Evolutionary conservation across 305 asterid species (phyloP).

Genomic region (Withania somnifera): DNA sequence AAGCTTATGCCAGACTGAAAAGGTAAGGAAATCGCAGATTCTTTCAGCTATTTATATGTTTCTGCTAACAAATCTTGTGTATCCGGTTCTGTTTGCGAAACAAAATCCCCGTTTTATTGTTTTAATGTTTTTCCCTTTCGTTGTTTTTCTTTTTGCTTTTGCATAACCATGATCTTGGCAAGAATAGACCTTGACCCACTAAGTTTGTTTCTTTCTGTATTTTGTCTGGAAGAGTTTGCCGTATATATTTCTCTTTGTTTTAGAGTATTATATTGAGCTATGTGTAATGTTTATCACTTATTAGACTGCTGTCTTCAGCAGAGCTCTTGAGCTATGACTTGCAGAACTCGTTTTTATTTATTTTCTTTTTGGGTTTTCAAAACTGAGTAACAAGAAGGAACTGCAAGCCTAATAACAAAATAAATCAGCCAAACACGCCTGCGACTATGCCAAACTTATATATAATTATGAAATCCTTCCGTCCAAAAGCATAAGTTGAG

Average conservation of each 20-base stretch:
- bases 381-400: neutral
- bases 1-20: slow-evolving; percentile 74
- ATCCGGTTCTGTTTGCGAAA: no score
- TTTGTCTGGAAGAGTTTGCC: no score
- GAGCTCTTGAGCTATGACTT: neutral
- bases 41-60: neutral
- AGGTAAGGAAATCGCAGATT: slow-evolving; percentile 25
- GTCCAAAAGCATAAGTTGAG: neutral
- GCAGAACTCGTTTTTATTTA: neutral
- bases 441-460: neutral
- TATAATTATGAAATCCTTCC: neutral
- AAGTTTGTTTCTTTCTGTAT: no score
- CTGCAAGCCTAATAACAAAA: neutral
- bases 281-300: neutral
- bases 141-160: no score
- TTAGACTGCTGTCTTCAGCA: neutral
- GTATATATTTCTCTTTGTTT: neutral
- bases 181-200: neutral
- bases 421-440: neutral
- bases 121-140: no score
- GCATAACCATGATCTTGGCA: no score
- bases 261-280: neutral
- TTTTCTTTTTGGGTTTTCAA: neutral
- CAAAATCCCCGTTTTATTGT: no score
- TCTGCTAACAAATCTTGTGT: neutral